A percentile compares a stretch with the other conserved stretches of the same genome.
phyloP scores from a whole-genome alignment of 2,329 filamentous ascomycete genomes.

The Hymenoscyphus scutula region DNA sequence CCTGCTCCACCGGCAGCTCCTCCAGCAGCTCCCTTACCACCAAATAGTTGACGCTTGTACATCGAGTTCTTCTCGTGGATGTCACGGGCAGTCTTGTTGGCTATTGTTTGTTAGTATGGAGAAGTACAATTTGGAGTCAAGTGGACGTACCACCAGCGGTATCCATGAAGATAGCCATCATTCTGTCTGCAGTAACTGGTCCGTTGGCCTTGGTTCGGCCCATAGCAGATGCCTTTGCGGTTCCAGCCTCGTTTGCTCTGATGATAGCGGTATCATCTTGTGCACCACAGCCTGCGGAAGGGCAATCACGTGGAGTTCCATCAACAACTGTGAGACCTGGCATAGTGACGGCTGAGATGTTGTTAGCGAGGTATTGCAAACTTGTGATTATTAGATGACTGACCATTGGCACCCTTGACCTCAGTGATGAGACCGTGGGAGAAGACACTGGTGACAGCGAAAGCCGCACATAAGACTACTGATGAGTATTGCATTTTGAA shows the following conservation, averaged over 20 bases:
- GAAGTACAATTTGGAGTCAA: too few relatives aligned
- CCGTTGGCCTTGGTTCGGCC: slow-evolving; percentile 59
- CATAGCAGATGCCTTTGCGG: slow-evolving; percentile 55
- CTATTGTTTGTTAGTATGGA: slow-evolving; percentile 21
- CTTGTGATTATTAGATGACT: not conserved
- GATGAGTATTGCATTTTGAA: slow-evolving; percentile 45
- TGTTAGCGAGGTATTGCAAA: not conserved
- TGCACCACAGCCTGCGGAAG: slow-evolving; percentile 59
- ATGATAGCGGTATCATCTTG: slow-evolving; percentile 71
- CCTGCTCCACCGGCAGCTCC: slow-evolving; percentile 36
- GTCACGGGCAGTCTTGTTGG: slow-evolving; percentile 58
- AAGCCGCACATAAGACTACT: slow-evolving; percentile 43
- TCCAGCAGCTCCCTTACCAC: slow-evolving; percentile 9
- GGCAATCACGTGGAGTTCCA: slow-evolving; percentile 66
- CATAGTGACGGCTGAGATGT: slow-evolving; percentile 49
- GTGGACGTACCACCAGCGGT: slow-evolving; percentile 29
- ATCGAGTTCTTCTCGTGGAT: slow-evolving; percentile 67
- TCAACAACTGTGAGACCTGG: slow-evolving; percentile 61
- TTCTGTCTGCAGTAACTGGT: slow-evolving; percentile 54
- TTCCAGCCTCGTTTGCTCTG: slow-evolving; percentile 56
- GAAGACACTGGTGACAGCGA: slow-evolving; percentile 42
- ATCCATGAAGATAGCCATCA: slow-evolving; percentile 61
- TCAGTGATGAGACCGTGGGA: slow-evolving; percentile 56
- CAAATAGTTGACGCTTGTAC: slow-evolving; percentile 35
- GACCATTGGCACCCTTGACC: slow-evolving; percentile 56